Evolutionary conservation across 129 eudicot genomes (phyloP).

Genomic region (Deinandra increscens): DNA sequence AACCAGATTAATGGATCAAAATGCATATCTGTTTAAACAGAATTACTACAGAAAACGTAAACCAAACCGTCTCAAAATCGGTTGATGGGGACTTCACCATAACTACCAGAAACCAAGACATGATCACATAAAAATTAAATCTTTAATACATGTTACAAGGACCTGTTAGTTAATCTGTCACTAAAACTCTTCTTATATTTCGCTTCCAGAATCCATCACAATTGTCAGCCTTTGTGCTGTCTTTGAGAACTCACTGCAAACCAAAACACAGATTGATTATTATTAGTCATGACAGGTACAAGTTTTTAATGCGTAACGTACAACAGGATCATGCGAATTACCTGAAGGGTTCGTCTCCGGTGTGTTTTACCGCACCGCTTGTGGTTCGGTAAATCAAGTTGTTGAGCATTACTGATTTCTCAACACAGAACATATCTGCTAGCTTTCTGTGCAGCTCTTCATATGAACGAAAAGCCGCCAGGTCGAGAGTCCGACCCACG

Average conservation of each 20-base stretch:
- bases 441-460: conserved; percentile 60
- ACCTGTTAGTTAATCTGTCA: conserved; percentile 29
- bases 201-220: conserved; percentile 52
- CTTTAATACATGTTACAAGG: conserved; percentile 49
- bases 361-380: conserved; percentile 49
- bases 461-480: conserved; percentile 49
- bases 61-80: conserved; percentile 23
- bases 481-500: conserved; percentile 60
- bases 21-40: neutral
- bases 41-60: conserved; percentile 19
- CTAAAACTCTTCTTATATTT: conserved; percentile 47
- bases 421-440: conserved; percentile 52
- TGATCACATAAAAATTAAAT: conserved; percentile 15
- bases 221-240: conserved; percentile 67
- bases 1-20: conserved; percentile 17
- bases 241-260: conserved; percentile 64
- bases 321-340: conserved; percentile 18
- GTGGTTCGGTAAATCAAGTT: conserved; percentile 58
- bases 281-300: conserved; percentile 9
- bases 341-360: conserved; percentile 79
- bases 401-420: conserved; percentile 56
- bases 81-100: conserved; percentile 37
- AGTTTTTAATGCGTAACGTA: neutral
- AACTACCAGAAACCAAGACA: conserved; percentile 25
- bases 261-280: neutral